Evolutionary conservation across 495 filamentous ascomycete species (phyloP).

Genomic region (Penicilliopsis zonata): DNA sequence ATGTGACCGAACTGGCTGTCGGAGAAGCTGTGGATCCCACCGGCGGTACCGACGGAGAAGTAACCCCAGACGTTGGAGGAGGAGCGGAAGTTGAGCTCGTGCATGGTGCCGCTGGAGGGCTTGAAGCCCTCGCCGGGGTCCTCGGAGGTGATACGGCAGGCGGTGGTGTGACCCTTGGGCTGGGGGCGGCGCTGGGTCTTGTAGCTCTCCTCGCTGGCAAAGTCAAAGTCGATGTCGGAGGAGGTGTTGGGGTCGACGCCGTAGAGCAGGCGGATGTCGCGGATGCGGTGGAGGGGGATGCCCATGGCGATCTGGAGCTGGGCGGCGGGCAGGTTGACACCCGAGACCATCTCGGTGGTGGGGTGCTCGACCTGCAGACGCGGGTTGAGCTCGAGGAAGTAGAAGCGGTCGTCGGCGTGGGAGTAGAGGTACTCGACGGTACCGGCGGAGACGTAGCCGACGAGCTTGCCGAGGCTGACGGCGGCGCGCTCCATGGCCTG

Average conservation of each 20-base stretch:
- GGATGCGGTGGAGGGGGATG: conserved; percentile 87
- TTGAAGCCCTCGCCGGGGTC: conserved; percentile 99
- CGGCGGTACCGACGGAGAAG: conserved; percentile 94
- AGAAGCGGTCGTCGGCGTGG: conserved; percentile 96
- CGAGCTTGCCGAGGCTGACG: conserved; percentile 82
- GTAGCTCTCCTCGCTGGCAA: conserved; percentile 74
- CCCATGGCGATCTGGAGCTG: conserved; percentile 99
- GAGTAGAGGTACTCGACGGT: conserved; percentile 99
- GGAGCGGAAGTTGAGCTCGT: conserved; percentile 96
- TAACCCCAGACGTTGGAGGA: conserved; percentile 99
- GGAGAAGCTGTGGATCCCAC: conserved; percentile 97
- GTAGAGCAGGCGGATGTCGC: conserved; percentile 92
- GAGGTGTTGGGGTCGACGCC: conserved; percentile 81
- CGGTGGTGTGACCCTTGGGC: conserved; percentile 93
- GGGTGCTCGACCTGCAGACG: conserved; percentile 99
- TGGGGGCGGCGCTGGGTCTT: conserved; percentile 78
- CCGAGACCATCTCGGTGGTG: conserved; percentile 98
- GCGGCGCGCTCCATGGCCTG: conserved; percentile 93
- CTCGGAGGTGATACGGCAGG: conserved; percentile 98
- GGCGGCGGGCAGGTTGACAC: conserved; percentile 92
- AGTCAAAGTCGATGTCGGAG: conserved; percentile 93
- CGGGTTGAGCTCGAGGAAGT: conserved; percentile 97
- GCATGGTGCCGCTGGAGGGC: conserved; percentile 96
- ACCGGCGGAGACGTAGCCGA: conserved; percentile 97
- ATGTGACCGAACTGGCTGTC: conserved; percentile 99